Evolutionary conservation across 345 rosid genomes (phyloP), one percentile per base, ranked within the genome.

Genomic region (Fremontodendron californicum): DNA sequence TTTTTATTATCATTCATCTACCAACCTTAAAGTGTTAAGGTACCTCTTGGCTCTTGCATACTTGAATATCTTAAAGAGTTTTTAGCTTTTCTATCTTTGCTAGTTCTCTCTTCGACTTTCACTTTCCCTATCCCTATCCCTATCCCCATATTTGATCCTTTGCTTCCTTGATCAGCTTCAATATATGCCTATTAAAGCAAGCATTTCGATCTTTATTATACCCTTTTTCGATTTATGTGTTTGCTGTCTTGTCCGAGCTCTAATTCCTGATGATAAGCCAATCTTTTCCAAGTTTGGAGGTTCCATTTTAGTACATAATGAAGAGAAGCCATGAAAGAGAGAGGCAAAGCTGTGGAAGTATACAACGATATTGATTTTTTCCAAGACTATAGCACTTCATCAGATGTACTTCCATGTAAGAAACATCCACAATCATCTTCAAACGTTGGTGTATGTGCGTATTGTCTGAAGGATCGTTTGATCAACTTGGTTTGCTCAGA

Each of bases 391-490:
- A 80, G 86, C 9, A 71, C 81, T 23, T 85, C 93, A 0, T 88
- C 90, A 0, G 96, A 88, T 42, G 81, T 91, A 77, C 81, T 89
- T 77, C 90, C 92, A 33, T 96, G 99, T 80, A 87, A 86, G 89
- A 91, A 90, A 76, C 99, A 96, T 82, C 99, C 98, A 10, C 88
- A 90, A 0, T 68, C 85, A 4, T 89, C 97, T 71, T 72, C 93
- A 0, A n/a, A n/a, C n/a, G 91, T 85, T 54, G 99, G 99, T 7
- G 87, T 96, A 0, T 96, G 99, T 70, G 89, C 99, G 15, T 80
- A 84, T 66, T 96, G 99, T 77, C 92, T 96, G 73, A 90, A 90
- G 76, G 99, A 96, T 76, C 96, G 98, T n/a, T 83, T 96, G 74
- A 81, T 89, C 27, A 91, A 82, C 71, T 86, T 96, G 75, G 95